Conservation (phyloP, 177 flowering plant genomes). For the Vitis hybrid region DNA sequence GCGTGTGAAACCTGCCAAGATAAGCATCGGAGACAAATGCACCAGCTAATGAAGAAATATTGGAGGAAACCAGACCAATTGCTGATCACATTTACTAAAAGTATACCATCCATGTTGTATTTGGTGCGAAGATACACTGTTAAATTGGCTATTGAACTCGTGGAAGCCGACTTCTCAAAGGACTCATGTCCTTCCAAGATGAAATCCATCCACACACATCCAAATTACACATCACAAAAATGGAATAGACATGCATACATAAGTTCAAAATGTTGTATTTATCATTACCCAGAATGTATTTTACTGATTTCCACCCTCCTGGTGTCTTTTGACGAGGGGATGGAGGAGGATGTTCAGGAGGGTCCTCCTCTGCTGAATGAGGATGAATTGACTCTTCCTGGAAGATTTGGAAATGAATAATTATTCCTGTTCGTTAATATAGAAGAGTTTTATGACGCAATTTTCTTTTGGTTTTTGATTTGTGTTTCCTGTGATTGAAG, state of each 20-base stretch:
- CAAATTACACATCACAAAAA: neutral
- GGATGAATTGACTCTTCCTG: slow-evolving; percentile 3
- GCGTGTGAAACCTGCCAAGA: slow-evolving; percentile 46
- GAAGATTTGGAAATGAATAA: too few species aligned
- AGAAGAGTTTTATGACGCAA: too few species aligned
- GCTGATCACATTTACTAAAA: slow-evolving; percentile 28
- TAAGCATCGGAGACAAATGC: slow-evolving; percentile 51
- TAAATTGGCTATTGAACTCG: slow-evolving; percentile 47
- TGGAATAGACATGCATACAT: neutral
- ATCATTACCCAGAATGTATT: slow-evolving; percentile 38
- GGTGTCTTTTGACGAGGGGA: slow-evolving; percentile 8
- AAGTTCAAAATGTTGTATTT: neutral
- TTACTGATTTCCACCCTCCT: slow-evolving; percentile 52
- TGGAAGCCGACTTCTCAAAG: slow-evolving; percentile 55
- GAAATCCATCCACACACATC: neutral
- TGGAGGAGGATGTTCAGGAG: slow-evolving; percentile 4
- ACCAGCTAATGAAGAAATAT: slow-evolving; percentile 39
- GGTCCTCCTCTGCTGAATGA: neutral
- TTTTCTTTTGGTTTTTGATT: too few species aligned
- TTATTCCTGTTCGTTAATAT: too few species aligned
- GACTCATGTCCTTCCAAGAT: slow-evolving; percentile 34
- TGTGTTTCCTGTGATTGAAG: too few species aligned
- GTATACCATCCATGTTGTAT: slow-evolving; percentile 37
- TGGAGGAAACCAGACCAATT: slow-evolving; percentile 40
- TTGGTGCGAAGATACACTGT: slow-evolving; percentile 36